Evolutionary conservation across 805 yeast genomes (phyloP).

Genomic region (Crinitomyces ghanaensis): DNA sequence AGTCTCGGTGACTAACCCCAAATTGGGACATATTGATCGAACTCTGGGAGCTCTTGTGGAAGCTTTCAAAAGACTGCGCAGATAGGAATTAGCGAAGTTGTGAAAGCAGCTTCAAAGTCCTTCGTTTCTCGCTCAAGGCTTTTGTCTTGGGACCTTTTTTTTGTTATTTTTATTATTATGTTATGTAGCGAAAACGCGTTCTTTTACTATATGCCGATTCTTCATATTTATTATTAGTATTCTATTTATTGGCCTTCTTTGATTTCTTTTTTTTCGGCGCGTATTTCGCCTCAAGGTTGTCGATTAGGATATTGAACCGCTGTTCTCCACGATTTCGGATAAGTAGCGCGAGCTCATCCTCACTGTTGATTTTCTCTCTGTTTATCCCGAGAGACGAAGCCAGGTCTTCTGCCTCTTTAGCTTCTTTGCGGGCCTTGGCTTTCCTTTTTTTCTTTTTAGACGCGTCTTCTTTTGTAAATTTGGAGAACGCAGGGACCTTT

Average conservation of each 20-base stretch:
- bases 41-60: slow-evolving; percentile 38
- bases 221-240: too few relatives aligned
- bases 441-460: slow-evolving; percentile 37
- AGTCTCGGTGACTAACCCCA: slow-evolving; percentile 49
- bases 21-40: slow-evolving; percentile 42
- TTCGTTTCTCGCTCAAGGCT: too few relatives aligned
- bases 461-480: slow-evolving; percentile 41
- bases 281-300: slow-evolving; percentile 27
- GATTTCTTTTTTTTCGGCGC: slow-evolving; percentile 8
- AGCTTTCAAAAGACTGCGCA: slow-evolving; percentile 16
- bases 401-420: slow-evolving; percentile 43
- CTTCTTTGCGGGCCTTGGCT: slow-evolving; percentile 28
- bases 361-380: slow-evolving; percentile 18
- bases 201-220: too few relatives aligned
- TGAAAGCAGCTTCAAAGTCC: too few relatives aligned
- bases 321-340: slow-evolving; percentile 23
- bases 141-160: too few relatives aligned
- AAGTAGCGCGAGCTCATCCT: slow-evolving; percentile 27
- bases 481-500: slow-evolving; percentile 28
- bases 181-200: too few relatives aligned
- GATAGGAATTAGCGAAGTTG: too few relatives aligned
- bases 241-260: slow-evolving; percentile 5
- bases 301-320: slow-evolving; percentile 21
- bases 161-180: too few relatives aligned
- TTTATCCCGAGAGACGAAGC: slow-evolving; percentile 39